Evolutionary conservation across 2,329 filamentous ascomycete species (phyloP), one percentile per base, ranked within the genome.

Genomic region (Eutypella sp.): DNA sequence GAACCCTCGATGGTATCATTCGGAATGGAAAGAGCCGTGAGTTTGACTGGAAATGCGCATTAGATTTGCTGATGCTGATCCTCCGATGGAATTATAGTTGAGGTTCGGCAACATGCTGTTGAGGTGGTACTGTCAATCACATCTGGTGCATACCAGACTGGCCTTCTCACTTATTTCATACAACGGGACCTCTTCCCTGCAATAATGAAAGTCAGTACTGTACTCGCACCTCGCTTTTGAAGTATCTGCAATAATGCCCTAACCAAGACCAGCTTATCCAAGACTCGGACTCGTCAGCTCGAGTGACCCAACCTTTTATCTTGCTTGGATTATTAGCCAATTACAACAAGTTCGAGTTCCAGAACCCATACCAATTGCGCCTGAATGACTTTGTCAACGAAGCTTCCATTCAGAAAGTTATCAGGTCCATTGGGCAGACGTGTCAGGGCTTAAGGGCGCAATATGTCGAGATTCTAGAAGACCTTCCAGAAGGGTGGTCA

Each of bases 321-420:
- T 78, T 97, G 9, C 75, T 96, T 18, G 92, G 92, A 11, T 75
- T 97, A 4, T 73, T 99, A 44, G 87, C 89, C 53, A 99, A 97
- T 69, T 97, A 97, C 76, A 97, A 99, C 77, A 99, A 97, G 66
- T 99, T 99, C 61, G 93, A 99, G 67, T 92, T 95, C 47, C 91
- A 96, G 63, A 99, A 99, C 57, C 92, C 92, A 1, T 99, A 99
- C 59, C 86, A 93, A 58, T 73, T 95, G 51, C 87, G 92, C 23
- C 77, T 99, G 15, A 90, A 92, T 57, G 91, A 97, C 65, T 97
- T 97, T 66, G 89, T 96, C 58, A 96, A 99, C 61, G 91, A 97
- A 61, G 73, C 77, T 0, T 85, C 87, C 2, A 96, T 97, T 57
- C 79, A 85, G 48, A 89, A 88, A 59, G 87, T 96, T 52, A 82